Conservation (phyloP, 2,329 filamentous ascomycete species). For the Lanzia echinophila region DNA sequence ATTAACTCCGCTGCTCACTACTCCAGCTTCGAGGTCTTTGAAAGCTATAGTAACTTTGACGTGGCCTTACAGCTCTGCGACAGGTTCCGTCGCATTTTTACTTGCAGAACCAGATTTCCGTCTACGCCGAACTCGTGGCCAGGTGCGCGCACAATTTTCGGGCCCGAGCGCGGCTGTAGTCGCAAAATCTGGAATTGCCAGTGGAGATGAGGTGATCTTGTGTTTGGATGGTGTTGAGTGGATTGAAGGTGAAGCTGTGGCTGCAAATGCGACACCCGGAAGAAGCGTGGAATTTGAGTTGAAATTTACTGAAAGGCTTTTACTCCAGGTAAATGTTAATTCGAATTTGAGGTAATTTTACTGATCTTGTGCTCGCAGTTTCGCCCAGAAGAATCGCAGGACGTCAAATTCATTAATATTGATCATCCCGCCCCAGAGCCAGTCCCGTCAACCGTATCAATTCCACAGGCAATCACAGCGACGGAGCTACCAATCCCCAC, state of each 20-base stretch:
- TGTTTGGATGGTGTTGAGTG: slow-evolving; percentile 64
- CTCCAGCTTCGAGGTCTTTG: slow-evolving; percentile 42
- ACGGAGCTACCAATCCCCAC: slow-evolving; percentile 15
- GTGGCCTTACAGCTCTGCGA: slow-evolving; percentile 85
- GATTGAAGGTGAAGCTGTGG: slow-evolving; percentile 30
- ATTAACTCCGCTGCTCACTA: slow-evolving; percentile 42
- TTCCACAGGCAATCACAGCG: slow-evolving; percentile 18
- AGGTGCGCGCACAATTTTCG: slow-evolving; percentile 71
- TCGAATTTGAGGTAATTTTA: slow-evolving; percentile 1
- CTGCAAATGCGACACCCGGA: slow-evolving; percentile 41
- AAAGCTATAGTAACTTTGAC: slow-evolving; percentile 74
- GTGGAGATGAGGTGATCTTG: slow-evolving; percentile 69
- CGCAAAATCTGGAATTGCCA: slow-evolving; percentile 60
- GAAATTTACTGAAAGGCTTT: slow-evolving; percentile 45
- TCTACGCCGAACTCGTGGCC: slow-evolving; percentile 67
- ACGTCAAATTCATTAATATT: slow-evolving; percentile 46
- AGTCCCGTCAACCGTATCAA: slow-evolving; percentile 18
- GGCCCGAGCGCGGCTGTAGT: slow-evolving; percentile 65
- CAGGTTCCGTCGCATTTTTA: slow-evolving; percentile 66
- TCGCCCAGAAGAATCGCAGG: slow-evolving; percentile 40
- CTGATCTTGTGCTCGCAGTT: slow-evolving; percentile 34
- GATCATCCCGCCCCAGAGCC: slow-evolving; percentile 35
- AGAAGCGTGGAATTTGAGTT: slow-evolving; percentile 53
- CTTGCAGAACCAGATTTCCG: slow-evolving; percentile 81
- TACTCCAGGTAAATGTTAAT: slow-evolving; percentile 37